Base-by-base conservation (phyloP, 73 alveolate genomes). In the Effrenium voratum region DNA sequence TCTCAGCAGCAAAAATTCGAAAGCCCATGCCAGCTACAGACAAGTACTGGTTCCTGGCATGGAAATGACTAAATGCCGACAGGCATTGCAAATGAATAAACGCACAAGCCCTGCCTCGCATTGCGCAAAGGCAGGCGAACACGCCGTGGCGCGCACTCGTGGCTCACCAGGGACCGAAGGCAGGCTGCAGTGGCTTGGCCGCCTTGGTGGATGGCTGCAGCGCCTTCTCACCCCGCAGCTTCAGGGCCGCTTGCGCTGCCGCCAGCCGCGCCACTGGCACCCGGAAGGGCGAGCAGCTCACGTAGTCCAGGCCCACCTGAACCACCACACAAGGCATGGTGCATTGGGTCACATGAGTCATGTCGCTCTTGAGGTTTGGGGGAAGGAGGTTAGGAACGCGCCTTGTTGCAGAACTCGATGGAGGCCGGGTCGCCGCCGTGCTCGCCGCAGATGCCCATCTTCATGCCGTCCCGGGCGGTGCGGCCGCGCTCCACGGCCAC, bases 351-450 rank as follows among this genome's bases (percentile, higher is more conserved):
- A 12, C 68, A 55, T 15, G 22, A 55, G 22, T 22, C 22, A 55
- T 12, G 68, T n/a, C n/a, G n/a, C n/a, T n/a, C n/a, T n/a, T n/a
- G n/a, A n/a, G n/a, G n/a, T n/a, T n/a, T n/a, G n/a, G n/a, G n/a
- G n/a, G n/a, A n/a, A n/a, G n/a, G n/a, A n/a, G n/a, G n/a, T n/a
- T n/a, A n/a, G n/a, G n/a, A n/a, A n/a, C 50, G 68, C 93, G 59
- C 94, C 91, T 90, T 16, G 16, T 99, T 99, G 91, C 99, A 99
- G 93, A 95, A 95, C 98, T 95, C 93, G 46, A 99, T 97, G 72
- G 99, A 99, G 75, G 98, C 93, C 50, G 99, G 99, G 45, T 99
- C 99, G 13, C 99, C 99, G 34, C 99, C 99, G 75, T 99, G 99
- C 98, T 99, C 99, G 44, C 99, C 99, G 84, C 99, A 99, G 66